Percentiles rank a stretch among this genome's conserved stretches.
Evolutionary conservation across 2,329 filamentous ascomycete species (phyloP).

Genomic region (Chaetomiaceae sp.): DNA sequence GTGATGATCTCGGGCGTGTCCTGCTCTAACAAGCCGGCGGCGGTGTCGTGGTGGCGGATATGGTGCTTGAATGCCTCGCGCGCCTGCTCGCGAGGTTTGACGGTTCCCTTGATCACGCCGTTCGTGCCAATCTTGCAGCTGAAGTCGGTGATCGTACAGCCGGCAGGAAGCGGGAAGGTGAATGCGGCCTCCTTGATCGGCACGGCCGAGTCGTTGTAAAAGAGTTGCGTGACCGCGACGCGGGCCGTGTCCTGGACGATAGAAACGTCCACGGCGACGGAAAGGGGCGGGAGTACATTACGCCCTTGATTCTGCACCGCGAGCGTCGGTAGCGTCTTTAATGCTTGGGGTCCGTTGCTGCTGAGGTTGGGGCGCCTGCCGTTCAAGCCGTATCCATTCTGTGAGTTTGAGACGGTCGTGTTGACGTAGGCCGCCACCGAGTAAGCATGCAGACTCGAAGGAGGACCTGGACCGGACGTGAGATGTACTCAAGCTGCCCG

Average conservation of each 20-base stretch:
- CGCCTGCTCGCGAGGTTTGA: conserved; percentile 23
- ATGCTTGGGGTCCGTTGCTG: no score
- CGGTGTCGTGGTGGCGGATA: conserved; percentile 4
- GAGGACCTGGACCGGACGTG: no score
- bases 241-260: conserved; percentile 24
- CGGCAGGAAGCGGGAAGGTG: conserved; percentile 24
- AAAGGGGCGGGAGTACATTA: conserved; percentile 23
- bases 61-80: conserved; percentile 10
- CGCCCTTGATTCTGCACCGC: conserved; percentile 8
- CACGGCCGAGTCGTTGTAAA: conserved; percentile 22
- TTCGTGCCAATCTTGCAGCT: conserved; percentile 22
- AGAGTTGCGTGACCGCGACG: conserved; percentile 23
- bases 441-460: no score
- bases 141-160: conserved; percentile 26
- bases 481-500: no score
- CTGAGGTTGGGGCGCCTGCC: no score
- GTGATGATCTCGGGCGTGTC: conserved; percentile 26
- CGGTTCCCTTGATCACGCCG: conserved; percentile 20
- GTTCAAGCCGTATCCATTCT: no score
- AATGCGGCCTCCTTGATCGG: conserved; percentile 25
- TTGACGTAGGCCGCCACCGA: not conserved
- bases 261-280: conserved; percentile 22
- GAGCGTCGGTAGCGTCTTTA: not conserved
- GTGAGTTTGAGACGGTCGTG: no score
- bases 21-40: conserved; percentile 23